Base-by-base conservation (phyloP, 768 basidiomycete species). In the Naganishia onofrii region DNA sequence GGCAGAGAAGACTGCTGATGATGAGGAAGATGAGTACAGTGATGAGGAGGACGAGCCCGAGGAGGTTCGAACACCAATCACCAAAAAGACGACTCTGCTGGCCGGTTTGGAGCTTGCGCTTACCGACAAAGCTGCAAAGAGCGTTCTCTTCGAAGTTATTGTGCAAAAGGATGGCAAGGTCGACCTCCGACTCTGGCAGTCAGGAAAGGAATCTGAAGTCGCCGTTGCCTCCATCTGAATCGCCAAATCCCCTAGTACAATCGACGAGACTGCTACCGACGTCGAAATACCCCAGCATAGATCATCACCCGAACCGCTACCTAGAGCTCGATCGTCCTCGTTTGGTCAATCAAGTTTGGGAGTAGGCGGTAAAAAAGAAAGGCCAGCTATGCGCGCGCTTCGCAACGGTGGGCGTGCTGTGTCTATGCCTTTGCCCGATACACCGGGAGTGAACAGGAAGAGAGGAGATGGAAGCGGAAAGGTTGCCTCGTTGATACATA, bases 41-140 rank as follows among this genome's bases (percentile, higher is more conserved):
- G 78, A 79, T 53, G 78, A 79, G 36, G 77, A 80, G 58, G 79
- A 74, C 51, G 73, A 73, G 31, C 48, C 53, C 29, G 73, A 80
- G 72, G 79, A 80, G 74, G 73, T 73, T 69, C 78, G 78, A 67
- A 79, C 78, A 51, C 70, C 75, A 38, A 71, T 80, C 38, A 75
- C 76, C 12, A 73, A 71, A 58, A 77, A 77, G 70, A 73, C 72
- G 57, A 75, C 71, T 28, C 71, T 69, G 54, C 55, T 80, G 21
- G 78, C 77, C 21, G 75, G 70, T 51, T 71, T 78, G 64, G 73
- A 78, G 69, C 71, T 78, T 12, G 56, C 48, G 15, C 17, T 70
- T 32, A 42, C 69, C 32, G 72, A 68, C 44, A 71, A 69, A 28
- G 23, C 60, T 23, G 76, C 70, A 2, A 67, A 63, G 10, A 69